Evolutionary conservation across 768 basidiomycete genomes (phyloP).

Genomic region (Pulveroboletus ravenelii): DNA sequence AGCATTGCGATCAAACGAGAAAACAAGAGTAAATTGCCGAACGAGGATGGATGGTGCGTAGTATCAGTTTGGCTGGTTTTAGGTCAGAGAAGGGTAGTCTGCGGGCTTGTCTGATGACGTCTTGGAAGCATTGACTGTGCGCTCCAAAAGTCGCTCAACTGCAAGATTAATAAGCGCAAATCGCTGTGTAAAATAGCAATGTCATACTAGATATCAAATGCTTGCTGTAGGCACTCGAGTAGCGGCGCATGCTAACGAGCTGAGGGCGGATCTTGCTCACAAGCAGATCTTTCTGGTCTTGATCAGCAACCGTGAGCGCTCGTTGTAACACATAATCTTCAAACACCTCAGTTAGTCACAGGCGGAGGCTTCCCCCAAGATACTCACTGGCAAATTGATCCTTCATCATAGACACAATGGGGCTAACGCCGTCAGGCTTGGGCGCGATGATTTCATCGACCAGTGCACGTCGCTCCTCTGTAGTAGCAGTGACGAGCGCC

Average conservation of each 20-base stretch:
- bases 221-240: slow-evolving; percentile 71
- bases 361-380: not conserved
- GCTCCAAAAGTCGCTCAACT: slow-evolving; percentile 72
- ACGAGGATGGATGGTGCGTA: slow-evolving; percentile 1
- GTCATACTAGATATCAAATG: slow-evolving; percentile 74
- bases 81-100: slow-evolving; percentile 28
- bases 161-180: slow-evolving; percentile 7
- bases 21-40: slow-evolving; percentile 7
- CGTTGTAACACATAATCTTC: slow-evolving; percentile 85
- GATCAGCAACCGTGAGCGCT: slow-evolving; percentile 63
- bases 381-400: slow-evolving; percentile 84
- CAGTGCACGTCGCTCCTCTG: slow-evolving; percentile 60
- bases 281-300: slow-evolving; percentile 65
- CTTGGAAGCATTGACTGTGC: slow-evolving; percentile 34
- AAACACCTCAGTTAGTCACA: not conserved
- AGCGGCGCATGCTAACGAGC: slow-evolving; percentile 64
- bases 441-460: slow-evolving; percentile 78
- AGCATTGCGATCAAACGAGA: slow-evolving; percentile 32
- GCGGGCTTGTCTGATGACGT: slow-evolving; percentile 24
- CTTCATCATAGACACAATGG: slow-evolving; percentile 69
- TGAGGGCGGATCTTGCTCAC: slow-evolving; percentile 62
- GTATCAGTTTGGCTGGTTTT: slow-evolving; percentile 22
- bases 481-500: slow-evolving; percentile 63
- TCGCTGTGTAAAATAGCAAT: not conserved
- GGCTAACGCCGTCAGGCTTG: slow-evolving; percentile 62